Base-by-base conservation (phyloP, 257 asterid species). In the Thymus quinquecostatus region DNA sequence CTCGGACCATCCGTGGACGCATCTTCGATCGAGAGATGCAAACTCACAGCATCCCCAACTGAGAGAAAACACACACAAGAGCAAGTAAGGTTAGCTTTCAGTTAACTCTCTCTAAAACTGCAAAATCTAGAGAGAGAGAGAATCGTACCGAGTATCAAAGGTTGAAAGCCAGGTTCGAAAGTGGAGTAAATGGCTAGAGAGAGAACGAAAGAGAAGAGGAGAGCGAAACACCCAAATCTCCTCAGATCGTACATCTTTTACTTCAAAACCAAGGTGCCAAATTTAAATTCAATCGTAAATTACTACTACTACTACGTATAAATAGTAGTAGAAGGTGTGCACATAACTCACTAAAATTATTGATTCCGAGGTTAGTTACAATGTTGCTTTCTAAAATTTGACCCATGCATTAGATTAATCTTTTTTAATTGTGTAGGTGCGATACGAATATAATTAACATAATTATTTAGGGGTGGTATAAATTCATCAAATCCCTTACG, bases 201-300 rank as follows among this genome's bases (percentile, higher is more conserved):
- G 56, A 81, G 34, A 10, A 83, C 6, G 57, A 84, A 58, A 55
- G 83, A 66, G 49, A 84, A 13, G 28, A 84, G 3, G 36, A 84
- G 60, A 5, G 88, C 95, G 36, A 74, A 74, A 27, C 64, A 82
- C 9, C 89, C 82, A 51, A 89, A 78, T 64, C 84, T 69, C 63
- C 65, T 86, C 64, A 87, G 88, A 83, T 86, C 88, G 53, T 89
- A 84, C 92, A 84, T 87, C 77, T 84, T 36, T 82, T 45, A 68
- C 76, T 72, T 69, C 48, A 7, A 64, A 10, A 10, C 59, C 58
- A 71, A 51, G 77, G n/a, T 28, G 47, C 57, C 40, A 12, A 14
- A 11, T 1, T 14, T 48, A n/a, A n/a, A n/a, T n/a, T n/a, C n/a
- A n/a, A n/a, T n/a, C n/a, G n/a, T n/a, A n/a, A n/a, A n/a, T n/a